Evolutionary conservation across 305 asterid species (phyloP), one percentile per base, ranked within the genome.

Genomic region (Fraxinus angustifolia): DNA sequence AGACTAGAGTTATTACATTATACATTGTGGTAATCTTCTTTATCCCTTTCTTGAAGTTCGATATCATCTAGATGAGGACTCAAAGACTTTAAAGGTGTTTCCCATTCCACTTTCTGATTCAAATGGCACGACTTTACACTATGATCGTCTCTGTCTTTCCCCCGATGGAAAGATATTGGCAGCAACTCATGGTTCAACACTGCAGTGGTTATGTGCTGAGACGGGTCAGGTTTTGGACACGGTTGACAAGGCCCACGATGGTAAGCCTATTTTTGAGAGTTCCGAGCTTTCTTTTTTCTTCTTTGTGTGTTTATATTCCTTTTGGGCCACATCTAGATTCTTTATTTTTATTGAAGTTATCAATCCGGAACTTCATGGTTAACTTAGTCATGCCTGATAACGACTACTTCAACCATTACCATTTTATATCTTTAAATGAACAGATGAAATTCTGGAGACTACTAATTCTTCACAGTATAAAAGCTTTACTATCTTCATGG

Each of bases 201-300:
- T 96, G 87, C 99, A 96, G 87, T 96, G 99, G 99, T 85, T 96
- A 80, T 90, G 90, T 79, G 80, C 90, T 10, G 99, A 91, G 87
- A 93, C 94, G 6, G 99, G 98, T 81, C 86, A 89, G 89, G 92
- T 96, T 88, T 86, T 96, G 91, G 99, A 94, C 85, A 91, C 90
- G 38, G 97, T 98, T 88, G 98, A 94, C 84, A 94, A 87, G 82
- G 94, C 98, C 84, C 99, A 96, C 80, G 98, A 94, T 81, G 98
- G 99, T 96, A 92, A 83, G 67, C 65, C 81, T 77, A 16, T 75
- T 79, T 48, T 81, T 78, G 77, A 3, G 8, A 35, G 74, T 79
- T 78, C 33, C 42, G 2, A 4, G 16, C 77, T 68, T 82, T 62
- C 30, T 30, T 65, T 65, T 56, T 53, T 53, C 65, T 42, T 14